These are phyloP conservation scores for Stentor roeselii DNA, from an alignment of 73 alveolate genomes.

Conservation along the genomic window DNA sequence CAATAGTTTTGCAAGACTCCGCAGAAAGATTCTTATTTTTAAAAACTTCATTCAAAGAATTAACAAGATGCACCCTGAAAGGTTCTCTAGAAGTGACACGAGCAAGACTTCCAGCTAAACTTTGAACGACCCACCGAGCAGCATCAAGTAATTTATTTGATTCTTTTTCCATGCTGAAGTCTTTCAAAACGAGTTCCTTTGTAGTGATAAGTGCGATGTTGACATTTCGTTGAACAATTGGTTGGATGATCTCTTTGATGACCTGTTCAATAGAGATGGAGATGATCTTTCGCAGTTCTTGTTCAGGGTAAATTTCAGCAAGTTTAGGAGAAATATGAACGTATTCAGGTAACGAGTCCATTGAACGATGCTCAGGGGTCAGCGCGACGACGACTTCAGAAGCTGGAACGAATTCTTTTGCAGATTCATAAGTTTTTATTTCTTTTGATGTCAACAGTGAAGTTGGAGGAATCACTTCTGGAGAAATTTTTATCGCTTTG, in stretches of 20 bases:
- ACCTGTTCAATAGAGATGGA: slow-evolving; percentile 82
- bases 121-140: slow-evolving; percentile 78
- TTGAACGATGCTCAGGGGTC: background rate
- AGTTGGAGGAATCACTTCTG: background rate
- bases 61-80: slow-evolving; percentile 71
- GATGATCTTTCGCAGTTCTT: slow-evolving; percentile 58
- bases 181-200: slow-evolving; percentile 94
- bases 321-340: slow-evolving; percentile 25
- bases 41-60: slow-evolving; percentile 66
- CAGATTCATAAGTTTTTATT: background rate
- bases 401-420: background rate
- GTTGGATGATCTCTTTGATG: slow-evolving; percentile 86
- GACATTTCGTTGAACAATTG: slow-evolving; percentile 97
- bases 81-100: slow-evolving; percentile 98
- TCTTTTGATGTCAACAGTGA: background rate
- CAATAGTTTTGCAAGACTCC: slow-evolving; percentile 27
- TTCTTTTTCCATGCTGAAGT: slow-evolving; percentile 91
- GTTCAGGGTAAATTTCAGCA: slow-evolving; percentile 5
- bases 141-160: slow-evolving; percentile 81
- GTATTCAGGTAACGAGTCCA: slow-evolving; percentile 14
- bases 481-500: background rate
- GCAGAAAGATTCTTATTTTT: slow-evolving; percentile 11
- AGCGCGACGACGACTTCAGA: background rate
- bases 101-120: slow-evolving; percentile 95
- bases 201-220: slow-evolving; percentile 96